Evolutionary conservation across 805 yeast genomes (phyloP), one percentile per base, ranked within the genome.

Genomic region (Scheffersomyces ergatensis): DNA sequence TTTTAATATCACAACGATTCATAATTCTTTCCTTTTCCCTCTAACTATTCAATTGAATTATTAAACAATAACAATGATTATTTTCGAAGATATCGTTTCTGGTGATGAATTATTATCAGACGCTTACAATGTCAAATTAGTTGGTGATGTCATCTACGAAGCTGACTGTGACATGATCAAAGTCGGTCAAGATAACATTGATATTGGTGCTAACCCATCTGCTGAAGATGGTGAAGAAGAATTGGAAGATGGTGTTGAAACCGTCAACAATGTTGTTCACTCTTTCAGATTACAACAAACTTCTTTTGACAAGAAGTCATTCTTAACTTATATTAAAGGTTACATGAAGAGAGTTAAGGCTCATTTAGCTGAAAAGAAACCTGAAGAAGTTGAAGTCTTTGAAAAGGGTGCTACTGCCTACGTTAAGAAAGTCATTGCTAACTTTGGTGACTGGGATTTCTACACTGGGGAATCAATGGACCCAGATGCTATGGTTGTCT

Each of bases 401-500:
- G 97, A 92, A 83, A 92, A 93, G 81, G 98, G 98, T 71, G 99
- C 99, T 60, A 79, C 83, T 58, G 74, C 87, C 59, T 93, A 90
- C 82, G 95, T 87, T 74, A 93, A 93, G 88, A 93, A 93, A 82
- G 85, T 93, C 55, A 72, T 93, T 62, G 85, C 83, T 63, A 85
- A 90, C 73, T 93, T 93, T 93, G 85, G 85, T 68, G 99, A 93
- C 83, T 93, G 95, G 95, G 99, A 93, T 69, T 93, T 93, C 82
- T 93, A 75, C 90, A 92, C 97, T 58, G 98, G 99, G 80, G 98
- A 92, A 80, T 86, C 96, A 67, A 93, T 93, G 99, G 97, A 93
- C 83, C 99, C 99, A 72, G 99, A 93, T 75, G 99, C 85, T 58
- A 93, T 93, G 99, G 76, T 93, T 66, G 89, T 89, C 58, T 82